Evolutionary conservation across 2,329 filamentous ascomycete species (phyloP).

Genomic region (Apiospora malaysiana): DNA sequence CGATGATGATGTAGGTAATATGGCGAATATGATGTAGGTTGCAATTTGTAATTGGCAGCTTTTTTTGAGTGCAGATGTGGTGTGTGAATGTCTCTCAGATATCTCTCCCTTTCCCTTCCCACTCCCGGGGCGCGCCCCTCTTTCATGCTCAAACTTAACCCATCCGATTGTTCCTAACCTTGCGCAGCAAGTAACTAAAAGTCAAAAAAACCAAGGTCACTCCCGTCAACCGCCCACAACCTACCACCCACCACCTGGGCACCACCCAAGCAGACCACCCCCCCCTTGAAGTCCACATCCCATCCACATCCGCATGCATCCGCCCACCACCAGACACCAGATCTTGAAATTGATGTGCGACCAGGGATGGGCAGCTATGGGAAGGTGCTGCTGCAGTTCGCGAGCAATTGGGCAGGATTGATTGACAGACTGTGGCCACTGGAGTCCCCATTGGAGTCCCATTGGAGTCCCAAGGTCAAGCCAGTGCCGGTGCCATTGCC

Average conservation of each 20-base stretch:
- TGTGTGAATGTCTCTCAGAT: slow-evolving; percentile 19
- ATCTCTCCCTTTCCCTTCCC: neutral
- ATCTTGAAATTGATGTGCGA: slow-evolving; percentile 19
- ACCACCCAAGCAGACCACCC: neutral
- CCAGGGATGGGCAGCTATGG: slow-evolving; percentile 16
- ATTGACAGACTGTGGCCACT: neutral
- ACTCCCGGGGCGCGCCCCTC: neutral
- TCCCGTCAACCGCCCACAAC: slow-evolving; percentile 13
- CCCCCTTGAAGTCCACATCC: slow-evolving; percentile 13
- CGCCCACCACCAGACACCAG: slow-evolving; percentile 18
- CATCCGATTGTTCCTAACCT: slow-evolving; percentile 13
- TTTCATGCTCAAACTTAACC: slow-evolving; percentile 9
- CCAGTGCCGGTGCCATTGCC: neutral
- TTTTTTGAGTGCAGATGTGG: slow-evolving; percentile 7
- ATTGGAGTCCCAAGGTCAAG: neutral
- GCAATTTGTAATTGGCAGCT: slow-evolving; percentile 1
- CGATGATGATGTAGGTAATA: neutral
- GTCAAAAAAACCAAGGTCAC: slow-evolving; percentile 5
- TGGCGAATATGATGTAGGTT: neutral
- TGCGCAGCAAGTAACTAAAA: neutral
- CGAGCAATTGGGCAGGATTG: slow-evolving; percentile 13
- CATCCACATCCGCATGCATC: slow-evolving; percentile 16
- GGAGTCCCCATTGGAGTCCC: neutral
- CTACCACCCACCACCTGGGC: neutral
- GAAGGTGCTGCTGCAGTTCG: slow-evolving; percentile 15